phyloP scores from a whole-genome alignment of 208 protist species.

The Trypanosoma brucei region DNA sequence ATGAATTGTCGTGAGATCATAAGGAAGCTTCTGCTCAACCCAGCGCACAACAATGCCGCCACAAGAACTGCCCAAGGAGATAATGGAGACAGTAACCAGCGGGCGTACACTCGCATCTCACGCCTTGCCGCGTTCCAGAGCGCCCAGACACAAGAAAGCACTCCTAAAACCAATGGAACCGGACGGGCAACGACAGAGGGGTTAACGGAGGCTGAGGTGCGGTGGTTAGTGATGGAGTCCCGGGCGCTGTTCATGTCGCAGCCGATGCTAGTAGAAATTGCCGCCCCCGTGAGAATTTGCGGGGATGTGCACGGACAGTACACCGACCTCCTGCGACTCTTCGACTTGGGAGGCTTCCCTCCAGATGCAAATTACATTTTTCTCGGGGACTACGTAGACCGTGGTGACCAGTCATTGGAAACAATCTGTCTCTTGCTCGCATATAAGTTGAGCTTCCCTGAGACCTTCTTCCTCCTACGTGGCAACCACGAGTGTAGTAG shows the following conservation, averaged over 20 bases:
- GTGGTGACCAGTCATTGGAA: constrained; percentile 95
- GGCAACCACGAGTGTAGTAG: constrained; percentile 98
- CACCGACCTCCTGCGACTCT: constrained; percentile 94
- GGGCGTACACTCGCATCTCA: constrained; percentile 41
- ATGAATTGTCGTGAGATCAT: constrained; percentile 51
- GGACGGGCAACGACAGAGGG: constrained; percentile 4
- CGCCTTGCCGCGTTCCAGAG: constrained; percentile 34
- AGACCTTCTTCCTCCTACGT: constrained; percentile 97
- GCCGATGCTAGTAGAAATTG: constrained; percentile 78
- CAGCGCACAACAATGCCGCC: constrained; percentile 51
- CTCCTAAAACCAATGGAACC: background rate
- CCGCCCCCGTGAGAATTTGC: constrained; percentile 82
- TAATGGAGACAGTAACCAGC: constrained; percentile 5
- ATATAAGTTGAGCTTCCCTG: constrained; percentile 95
- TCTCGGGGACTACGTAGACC: constrained; percentile 97
- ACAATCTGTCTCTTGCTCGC: constrained; percentile 81
- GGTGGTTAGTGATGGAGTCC: constrained; percentile 66
- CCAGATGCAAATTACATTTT: constrained; percentile 95
- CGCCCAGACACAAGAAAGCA: constrained; percentile 2
- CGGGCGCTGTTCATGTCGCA: constrained; percentile 88
- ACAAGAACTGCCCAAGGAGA: background rate
- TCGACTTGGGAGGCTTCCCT: constrained; percentile 96
- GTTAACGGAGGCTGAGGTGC: constrained; percentile 72
- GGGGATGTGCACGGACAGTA: constrained; percentile 97
- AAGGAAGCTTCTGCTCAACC: constrained; percentile 56